A percentile compares a stretch with the other conserved stretches of the same genome.
These are phyloP conservation scores for Tricholoma saponaceum DNA, from an alignment of 768 basidiomycete genomes.

Conservation along the genomic window DNA sequence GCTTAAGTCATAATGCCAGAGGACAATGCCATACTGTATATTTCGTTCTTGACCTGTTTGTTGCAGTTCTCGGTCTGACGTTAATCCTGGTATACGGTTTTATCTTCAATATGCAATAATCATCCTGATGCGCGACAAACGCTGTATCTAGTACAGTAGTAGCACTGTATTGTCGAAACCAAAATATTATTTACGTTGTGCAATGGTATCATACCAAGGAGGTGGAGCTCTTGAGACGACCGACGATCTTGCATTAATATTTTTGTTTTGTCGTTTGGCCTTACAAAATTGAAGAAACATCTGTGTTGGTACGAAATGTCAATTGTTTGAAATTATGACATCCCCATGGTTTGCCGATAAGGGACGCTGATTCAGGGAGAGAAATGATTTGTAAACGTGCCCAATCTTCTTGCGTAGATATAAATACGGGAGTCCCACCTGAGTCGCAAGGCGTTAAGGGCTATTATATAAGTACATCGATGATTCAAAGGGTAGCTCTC, in stretches of 20 bases:
- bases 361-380: too few relatives aligned
- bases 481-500: too few relatives aligned
- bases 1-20: too few relatives aligned
- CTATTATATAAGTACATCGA: too few relatives aligned
- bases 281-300: slow-evolving; percentile 49
- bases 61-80: slow-evolving; percentile 20
- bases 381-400: too few relatives aligned
- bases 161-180: neutral
- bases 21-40: slow-evolving; percentile 32
- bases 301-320: slow-evolving; percentile 48
- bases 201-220: neutral
- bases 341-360: too few relatives aligned
- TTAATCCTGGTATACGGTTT: neutral
- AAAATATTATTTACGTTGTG: neutral
- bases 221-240: neutral
- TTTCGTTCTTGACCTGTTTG: slow-evolving; percentile 40
- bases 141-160: neutral
- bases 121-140: neutral
- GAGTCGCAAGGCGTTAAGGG: too few relatives aligned
- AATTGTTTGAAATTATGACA: slow-evolving; percentile 15
- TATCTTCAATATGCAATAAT: too few relatives aligned
- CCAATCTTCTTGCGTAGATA: too few relatives aligned
- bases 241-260: slow-evolving; percentile 27
- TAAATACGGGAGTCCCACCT: too few relatives aligned
- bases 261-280: slow-evolving; percentile 48